These are phyloP conservation scores for Vanrija sp. DNA, from an alignment of 1,284 basidiomycete species.

Conservation along the genomic window DNA sequence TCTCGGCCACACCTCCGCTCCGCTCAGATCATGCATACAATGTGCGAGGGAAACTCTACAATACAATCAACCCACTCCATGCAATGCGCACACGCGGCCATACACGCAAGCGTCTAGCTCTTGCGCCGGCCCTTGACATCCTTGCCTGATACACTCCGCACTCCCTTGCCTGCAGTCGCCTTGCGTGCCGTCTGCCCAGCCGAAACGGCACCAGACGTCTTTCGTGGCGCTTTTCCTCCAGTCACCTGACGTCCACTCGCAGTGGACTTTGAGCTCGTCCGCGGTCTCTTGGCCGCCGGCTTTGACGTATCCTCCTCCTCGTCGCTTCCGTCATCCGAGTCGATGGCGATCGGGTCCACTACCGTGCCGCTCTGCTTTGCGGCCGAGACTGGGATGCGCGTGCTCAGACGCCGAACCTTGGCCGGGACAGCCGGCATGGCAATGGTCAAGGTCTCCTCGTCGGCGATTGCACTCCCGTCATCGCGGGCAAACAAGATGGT, in stretches of 20 bases:
- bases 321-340: constrained; percentile 26
- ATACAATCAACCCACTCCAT: neutral
- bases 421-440: neutral
- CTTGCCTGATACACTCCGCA: constrained; percentile 2
- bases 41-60: neutral
- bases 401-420: constrained; percentile 3
- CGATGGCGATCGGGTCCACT: constrained; percentile 36
- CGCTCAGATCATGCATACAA: neutral
- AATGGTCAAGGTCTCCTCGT: neutral
- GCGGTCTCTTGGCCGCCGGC: constrained; percentile 20
- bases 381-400: neutral
- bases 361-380: constrained; percentile 16
- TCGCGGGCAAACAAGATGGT: constrained; percentile 25
- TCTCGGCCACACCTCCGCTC: neutral
- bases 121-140: constrained; percentile 6
- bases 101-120: neutral
- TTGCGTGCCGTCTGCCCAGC: neutral
- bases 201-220: neutral
- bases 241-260: constrained; percentile 17
- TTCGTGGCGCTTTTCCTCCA: constrained; percentile 21
- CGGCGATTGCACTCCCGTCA: constrained; percentile 8
- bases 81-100: neutral
- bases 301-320: constrained; percentile 14
- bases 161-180: neutral
- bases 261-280: constrained; percentile 13